Evolutionary conservation across 148 eudicot species (phyloP), one percentile per base, ranked within the genome.

Genomic region (Diospyros kaki): DNA sequence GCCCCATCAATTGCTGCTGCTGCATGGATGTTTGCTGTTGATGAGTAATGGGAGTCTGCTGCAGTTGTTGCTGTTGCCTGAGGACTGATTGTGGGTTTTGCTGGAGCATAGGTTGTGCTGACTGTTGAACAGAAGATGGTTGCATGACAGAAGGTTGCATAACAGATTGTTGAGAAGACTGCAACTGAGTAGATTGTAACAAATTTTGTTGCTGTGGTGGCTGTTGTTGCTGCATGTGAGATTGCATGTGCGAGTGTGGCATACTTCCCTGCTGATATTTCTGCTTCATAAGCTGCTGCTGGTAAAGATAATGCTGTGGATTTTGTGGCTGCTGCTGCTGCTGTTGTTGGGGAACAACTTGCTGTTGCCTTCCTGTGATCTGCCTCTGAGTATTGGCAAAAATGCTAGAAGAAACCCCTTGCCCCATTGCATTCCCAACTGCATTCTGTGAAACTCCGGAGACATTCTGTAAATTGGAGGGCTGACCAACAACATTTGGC

Each of bases 121-220:
- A 81, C 66, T 86, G 98, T 76, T 83, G 97, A 56, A 82, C 79
- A 62, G 93, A 76, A 62, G 93, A 75, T 69, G 89, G 82, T 81
- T 89, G 93, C 91, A 89, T 90, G 59, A 77, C 82, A 79, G 90
- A 85, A 69, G 91, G 87, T 82, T 87, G 98, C 93, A 90, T 84
- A 63, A 84, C 83, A 70, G 92, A 78, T 78, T 87, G 97, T 82
- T 94, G 96, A 80, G 97, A 82, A 58, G 90, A 73, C 76, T 87
- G 87, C 52, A 87, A 66, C 70, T 83, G 88, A 66, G 73, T 72
- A 61, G 80, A 81, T 77, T 87, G 91, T 66, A 89, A 54, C 41
- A 88, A 45, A 72, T 83, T 89, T 70, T 82, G 89, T 64, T 86
- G 89, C 56, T 82, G 83, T 68, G 72, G 83, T 39, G 78, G 88